phyloP scores from a whole-genome alignment of 2,329 filamentous ascomycete genomes.

The Hymenoscyphus occultus region DNA sequence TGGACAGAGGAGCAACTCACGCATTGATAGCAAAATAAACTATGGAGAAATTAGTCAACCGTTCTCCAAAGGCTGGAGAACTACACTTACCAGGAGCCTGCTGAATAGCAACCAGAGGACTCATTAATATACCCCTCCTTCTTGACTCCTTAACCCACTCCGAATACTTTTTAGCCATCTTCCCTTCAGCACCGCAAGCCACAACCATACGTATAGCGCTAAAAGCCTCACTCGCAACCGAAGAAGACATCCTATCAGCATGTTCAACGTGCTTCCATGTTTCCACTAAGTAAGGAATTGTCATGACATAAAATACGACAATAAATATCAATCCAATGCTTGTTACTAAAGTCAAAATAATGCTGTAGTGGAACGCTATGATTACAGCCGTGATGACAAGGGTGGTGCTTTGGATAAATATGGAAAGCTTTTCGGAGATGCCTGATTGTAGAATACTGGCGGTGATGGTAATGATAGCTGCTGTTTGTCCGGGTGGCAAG shows the following conservation, averaged over 20 bases:
- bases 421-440: conserved; percentile 59
- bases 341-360: conserved; percentile 57
- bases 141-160: conserved; percentile 50
- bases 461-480: conserved; percentile 63
- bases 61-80: neutral
- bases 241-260: conserved; percentile 52
- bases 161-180: conserved; percentile 51
- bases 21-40: conserved; percentile 38
- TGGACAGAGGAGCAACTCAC: conserved; percentile 2
- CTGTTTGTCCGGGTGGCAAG: conserved; percentile 60
- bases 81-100: conserved; percentile 42
- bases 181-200: conserved; percentile 56
- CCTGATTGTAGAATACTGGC: conserved; percentile 60
- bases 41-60: neutral
- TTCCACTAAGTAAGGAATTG: conserved; percentile 54
- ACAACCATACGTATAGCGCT: conserved; percentile 56
- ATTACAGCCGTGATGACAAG: conserved; percentile 53
- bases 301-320: conserved; percentile 43
- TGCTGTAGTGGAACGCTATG: conserved; percentile 54
- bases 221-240: conserved; percentile 58
- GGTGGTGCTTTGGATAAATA: conserved; percentile 52
- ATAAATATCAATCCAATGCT: conserved; percentile 55
- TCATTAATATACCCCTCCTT: conserved; percentile 40
- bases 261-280: conserved; percentile 42
- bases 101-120: conserved; percentile 51